phyloP scores from a whole-genome alignment of 345 rosid genomes.

The Gossypioides kirkii region DNA sequence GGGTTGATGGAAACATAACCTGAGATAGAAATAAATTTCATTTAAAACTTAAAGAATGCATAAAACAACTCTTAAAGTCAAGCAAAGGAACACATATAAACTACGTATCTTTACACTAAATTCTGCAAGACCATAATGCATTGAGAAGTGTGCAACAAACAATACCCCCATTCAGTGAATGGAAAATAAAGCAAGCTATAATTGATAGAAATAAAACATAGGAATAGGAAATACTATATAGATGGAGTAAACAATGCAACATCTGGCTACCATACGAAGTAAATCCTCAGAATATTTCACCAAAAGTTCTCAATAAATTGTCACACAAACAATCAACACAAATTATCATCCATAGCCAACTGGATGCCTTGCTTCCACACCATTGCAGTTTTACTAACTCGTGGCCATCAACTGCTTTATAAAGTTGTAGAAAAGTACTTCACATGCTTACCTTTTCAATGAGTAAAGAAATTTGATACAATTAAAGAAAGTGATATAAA shows the following conservation, averaged over 20 bases:
- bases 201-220: neutral
- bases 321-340: neutral
- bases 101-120: too few relatives aligned
- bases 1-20: constrained; percentile 97
- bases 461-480: too few relatives aligned
- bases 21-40: constrained; percentile 25
- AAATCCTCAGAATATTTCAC: neutral
- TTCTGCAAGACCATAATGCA: neutral
- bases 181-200: neutral
- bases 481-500: too few relatives aligned
- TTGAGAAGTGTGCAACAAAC: too few relatives aligned
- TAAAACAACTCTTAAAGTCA: neutral
- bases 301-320: neutral
- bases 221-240: neutral
- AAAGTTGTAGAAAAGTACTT: too few relatives aligned
- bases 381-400: neutral
- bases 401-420: neutral
- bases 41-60: neutral
- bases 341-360: neutral
- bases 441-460: too few relatives aligned
- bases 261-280: neutral
- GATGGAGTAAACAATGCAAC: neutral
- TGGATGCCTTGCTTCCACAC: neutral
- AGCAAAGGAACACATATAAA: too few relatives aligned
- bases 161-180: neutral